Conservation (phyloP, 2,329 filamentous ascomycete species). For the Penicillium psychrosexuale region DNA sequence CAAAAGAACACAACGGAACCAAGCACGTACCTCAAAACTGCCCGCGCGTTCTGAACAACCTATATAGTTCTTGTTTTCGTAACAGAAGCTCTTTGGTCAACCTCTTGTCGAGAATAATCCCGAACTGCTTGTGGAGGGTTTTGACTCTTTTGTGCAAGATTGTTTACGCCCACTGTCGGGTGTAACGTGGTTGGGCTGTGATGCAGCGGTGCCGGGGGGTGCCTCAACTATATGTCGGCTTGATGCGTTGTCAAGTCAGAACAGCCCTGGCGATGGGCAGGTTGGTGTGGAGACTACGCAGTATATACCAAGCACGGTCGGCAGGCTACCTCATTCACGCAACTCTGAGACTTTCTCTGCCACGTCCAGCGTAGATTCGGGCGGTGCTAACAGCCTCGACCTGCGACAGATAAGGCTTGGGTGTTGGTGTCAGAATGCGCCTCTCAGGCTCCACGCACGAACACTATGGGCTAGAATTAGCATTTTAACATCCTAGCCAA, state of each 20-base stretch:
- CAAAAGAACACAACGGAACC: constrained; percentile 19
- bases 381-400: constrained; percentile 26
- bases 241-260: constrained; percentile 45
- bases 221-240: constrained; percentile 29
- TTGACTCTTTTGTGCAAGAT: constrained; percentile 34
- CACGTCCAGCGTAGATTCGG: constrained; percentile 27
- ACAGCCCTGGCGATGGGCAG: constrained; percentile 29
- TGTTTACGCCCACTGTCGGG: constrained; percentile 29
- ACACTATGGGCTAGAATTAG: constrained; percentile 26
- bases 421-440: constrained; percentile 29
- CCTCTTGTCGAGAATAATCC: constrained; percentile 22
- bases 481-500: constrained; percentile 18
- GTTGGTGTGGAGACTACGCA: constrained; percentile 22
- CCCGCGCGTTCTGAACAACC: constrained; percentile 6
- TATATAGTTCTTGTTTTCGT: constrained; percentile 9
- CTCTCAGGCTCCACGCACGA: constrained; percentile 20
- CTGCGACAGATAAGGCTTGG: constrained; percentile 12
- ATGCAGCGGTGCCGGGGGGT: constrained; percentile 41
- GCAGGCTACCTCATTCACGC: constrained; percentile 21
- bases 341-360: constrained; percentile 19
- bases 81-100: constrained; percentile 15
- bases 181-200: constrained; percentile 47
- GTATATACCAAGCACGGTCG: constrained; percentile 29
- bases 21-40: constrained; percentile 34
- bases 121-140: constrained; percentile 27